phyloP scores from a whole-genome alignment of 441 rosid genomes.

The Erysimum cheiri region DNA sequence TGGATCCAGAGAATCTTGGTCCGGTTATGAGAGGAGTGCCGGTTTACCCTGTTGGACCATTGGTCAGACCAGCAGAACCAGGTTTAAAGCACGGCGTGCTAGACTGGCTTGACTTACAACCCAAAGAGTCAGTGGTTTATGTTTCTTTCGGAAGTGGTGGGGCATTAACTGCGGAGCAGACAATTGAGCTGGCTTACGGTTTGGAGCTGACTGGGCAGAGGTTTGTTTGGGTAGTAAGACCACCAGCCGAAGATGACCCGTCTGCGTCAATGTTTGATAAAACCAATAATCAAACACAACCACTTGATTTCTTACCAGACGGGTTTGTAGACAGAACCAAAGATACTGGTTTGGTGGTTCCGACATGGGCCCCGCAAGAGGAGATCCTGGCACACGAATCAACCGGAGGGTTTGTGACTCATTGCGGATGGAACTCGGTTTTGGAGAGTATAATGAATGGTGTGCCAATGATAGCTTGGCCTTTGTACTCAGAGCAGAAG shows the following conservation, averaged over 20 bases:
- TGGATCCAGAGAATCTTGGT: constrained; percentile 40
- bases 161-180: constrained; percentile 49
- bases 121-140: constrained; percentile 48
- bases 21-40: constrained; percentile 46
- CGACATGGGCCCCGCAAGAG: constrained; percentile 57
- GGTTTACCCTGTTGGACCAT: constrained; percentile 62
- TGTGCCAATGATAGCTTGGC: constrained; percentile 70
- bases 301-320: constrained; percentile 47
- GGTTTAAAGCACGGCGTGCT: constrained; percentile 35
- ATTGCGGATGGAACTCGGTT: constrained; percentile 70
- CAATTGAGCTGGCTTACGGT: constrained; percentile 52
- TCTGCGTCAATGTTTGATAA: constrained; percentile 38
- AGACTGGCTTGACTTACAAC: constrained; percentile 52
- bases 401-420: constrained; percentile 58
- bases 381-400: constrained; percentile 56
- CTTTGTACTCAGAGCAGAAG: constrained; percentile 64
- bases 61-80: constrained; percentile 40
- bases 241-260: constrained; percentile 40
- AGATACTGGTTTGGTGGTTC: constrained; percentile 47
- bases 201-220: constrained; percentile 47
- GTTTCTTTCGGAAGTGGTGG: constrained; percentile 62
- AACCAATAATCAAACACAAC: background rate
- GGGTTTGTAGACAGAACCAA: constrained; percentile 48
- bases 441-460: constrained; percentile 59
- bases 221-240: constrained; percentile 57